These are phyloP conservation scores for Nigrograna mackinnonii DNA, from an alignment of 2,329 filamentous ascomycete species.

Conservation along the genomic window DNA sequence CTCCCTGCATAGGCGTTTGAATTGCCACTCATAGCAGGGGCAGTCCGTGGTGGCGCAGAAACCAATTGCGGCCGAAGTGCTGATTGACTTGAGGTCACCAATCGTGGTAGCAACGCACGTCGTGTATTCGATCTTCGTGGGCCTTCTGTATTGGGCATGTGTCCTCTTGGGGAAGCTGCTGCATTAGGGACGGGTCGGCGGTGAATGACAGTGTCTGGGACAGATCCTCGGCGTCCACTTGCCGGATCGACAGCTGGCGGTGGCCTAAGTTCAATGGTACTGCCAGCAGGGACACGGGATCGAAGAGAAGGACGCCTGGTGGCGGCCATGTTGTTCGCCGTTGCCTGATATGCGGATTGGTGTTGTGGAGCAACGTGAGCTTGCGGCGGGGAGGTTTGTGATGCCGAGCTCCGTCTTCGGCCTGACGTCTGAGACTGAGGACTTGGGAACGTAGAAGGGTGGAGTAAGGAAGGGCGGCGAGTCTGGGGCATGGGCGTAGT, in stretches of 20 bases:
- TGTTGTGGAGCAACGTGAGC: background rate
- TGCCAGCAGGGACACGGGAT: conserved; percentile 13
- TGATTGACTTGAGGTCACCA: conserved; percentile 11
- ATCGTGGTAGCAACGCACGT: conserved; percentile 14
- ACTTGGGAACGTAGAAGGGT: conserved; percentile 37
- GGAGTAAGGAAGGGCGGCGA: conserved; percentile 32
- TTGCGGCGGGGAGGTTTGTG: conserved; percentile 2
- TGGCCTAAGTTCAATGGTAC: conserved; percentile 22
- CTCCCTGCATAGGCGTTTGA: too few relatives aligned
- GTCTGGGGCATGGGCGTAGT: conserved; percentile 13
- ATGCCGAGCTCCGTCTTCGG: conserved; percentile 25
- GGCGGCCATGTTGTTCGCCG: conserved; percentile 2
- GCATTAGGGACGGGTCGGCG: conserved; percentile 13
- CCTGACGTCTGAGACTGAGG: conserved; percentile 22
- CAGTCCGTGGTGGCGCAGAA: conserved; percentile 23
- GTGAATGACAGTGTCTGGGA: conserved; percentile 17
- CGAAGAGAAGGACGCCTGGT: conserved; percentile 16
- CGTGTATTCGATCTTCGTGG: conserved; percentile 3
- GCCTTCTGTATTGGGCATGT: too few relatives aligned
- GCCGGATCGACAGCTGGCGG: conserved; percentile 19
- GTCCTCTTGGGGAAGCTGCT: conserved; percentile 1
- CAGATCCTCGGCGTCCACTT: conserved; percentile 25
- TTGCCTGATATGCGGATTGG: conserved; percentile 21
- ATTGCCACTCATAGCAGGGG: too few relatives aligned
- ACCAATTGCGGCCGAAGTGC: conserved; percentile 9